Evolutionary conservation across 2,329 filamentous ascomycete genomes (phyloP).

Genomic region (Trichoderma koningii): DNA sequence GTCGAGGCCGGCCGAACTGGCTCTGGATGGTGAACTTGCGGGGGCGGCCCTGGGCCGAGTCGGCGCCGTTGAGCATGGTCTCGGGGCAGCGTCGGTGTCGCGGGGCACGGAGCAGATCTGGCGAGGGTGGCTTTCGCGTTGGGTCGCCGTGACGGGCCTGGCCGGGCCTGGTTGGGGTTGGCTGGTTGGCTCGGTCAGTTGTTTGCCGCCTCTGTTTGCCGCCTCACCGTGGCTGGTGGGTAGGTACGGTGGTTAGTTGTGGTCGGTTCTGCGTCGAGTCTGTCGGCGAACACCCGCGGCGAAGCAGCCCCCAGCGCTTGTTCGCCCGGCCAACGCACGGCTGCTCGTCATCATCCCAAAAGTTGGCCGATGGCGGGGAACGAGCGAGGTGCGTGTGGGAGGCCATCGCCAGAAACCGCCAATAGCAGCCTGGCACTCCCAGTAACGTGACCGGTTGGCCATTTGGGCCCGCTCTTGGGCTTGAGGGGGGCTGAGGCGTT

Average conservation of each 20-base stretch:
- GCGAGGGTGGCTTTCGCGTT: slow-evolving; percentile 5
- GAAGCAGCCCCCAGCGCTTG: slow-evolving; percentile 6
- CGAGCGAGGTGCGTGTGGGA: background rate
- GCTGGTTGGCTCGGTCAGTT: slow-evolving; percentile 1
- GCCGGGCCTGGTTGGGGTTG: background rate
- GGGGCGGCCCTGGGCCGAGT: slow-evolving; percentile 27
- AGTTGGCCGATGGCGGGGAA: slow-evolving; percentile 25
- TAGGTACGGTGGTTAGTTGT: background rate
- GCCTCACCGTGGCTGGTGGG: slow-evolving; percentile 17
- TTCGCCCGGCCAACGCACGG: no score
- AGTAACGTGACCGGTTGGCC: slow-evolving; percentile 15
- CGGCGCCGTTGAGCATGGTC: slow-evolving; percentile 20
- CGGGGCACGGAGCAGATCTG: background rate
- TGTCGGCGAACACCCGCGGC: slow-evolving; percentile 20
- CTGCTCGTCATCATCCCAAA: background rate
- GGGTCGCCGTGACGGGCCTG: background rate
- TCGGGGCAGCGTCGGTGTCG: background rate
- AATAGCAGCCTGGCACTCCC: background rate
- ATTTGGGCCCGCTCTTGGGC: background rate
- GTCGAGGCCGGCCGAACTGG: slow-evolving; percentile 45
- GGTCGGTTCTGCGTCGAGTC: background rate
- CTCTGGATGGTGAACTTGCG: slow-evolving; percentile 48
- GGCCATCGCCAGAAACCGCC: background rate
- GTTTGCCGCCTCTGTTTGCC: background rate
- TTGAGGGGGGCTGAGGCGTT: background rate